Base-by-base conservation (phyloP, 2,329 filamentous ascomycete genomes). In the Fusarium sp. region DNA sequence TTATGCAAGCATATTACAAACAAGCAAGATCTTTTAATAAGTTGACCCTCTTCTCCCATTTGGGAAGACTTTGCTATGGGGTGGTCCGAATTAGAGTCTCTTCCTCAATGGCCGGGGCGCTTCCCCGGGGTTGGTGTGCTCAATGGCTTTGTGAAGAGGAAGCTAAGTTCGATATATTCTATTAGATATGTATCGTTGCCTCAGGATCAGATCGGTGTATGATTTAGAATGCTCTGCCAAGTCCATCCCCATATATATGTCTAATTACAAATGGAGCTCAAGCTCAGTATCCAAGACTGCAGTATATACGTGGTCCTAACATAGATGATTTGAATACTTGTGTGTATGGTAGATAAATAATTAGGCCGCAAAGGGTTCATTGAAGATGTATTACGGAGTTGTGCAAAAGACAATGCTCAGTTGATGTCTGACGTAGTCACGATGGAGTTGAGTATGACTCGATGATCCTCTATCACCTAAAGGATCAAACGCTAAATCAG, bases 391-490 rank as follows among this genome's bases (percentile, higher is more conserved):
- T 21, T 14, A 21, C 18, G 6, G 11, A 21, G 18, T 15, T 8
- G 6, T 40, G 18, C 11, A 40, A 15, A 40, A 20, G 13, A 21
- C 18, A 7, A 14, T 21, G 3, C 11, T 14, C 18, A 11, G 18
- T 21, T 13, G 11, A 20, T 40, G 37, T 6, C 13, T 21, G 7
- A 7, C 5, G 13, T 13, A 40, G 37, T 40, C 18, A n/a, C 20
- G 35, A 20, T 14, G 11, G 20, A 25, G 29, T 20, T 14, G 18
- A 21, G 58, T 46, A 39, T 62, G 57, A 62, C 48, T 62, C 58
- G 27, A 18, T 56, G 23, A 13, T 35, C 23, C 27, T 27, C 13
- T 35, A 15, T 25, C 33, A 21, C 27, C 23, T 40, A 23, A 18
- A 27, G 27, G 11, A 20, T 15, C n/a, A 25, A 17, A 18, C 9